These are phyloP conservation scores for Odonthalia washingtoniensis DNA, from an alignment of 31 red algal species.

Conservation along the genomic window DNA sequence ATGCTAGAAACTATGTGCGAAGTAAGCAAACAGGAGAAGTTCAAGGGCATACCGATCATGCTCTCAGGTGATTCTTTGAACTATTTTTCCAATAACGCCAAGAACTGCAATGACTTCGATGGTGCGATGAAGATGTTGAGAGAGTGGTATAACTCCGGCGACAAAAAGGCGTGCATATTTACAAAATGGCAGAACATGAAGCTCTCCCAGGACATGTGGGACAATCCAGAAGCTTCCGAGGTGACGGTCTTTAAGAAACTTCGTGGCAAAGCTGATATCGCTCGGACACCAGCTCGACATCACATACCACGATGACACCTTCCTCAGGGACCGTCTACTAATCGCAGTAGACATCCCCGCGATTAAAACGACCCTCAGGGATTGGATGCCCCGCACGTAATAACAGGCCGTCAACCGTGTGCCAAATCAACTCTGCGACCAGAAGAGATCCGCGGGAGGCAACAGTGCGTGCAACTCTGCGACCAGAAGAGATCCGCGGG, in stretches of 20 bases:
- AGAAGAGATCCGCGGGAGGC: background rate
- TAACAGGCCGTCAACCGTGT: background rate
- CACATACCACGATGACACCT: background rate
- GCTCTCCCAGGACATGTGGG: background rate
- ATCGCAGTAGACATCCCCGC: background rate
- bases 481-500: too few species aligned
- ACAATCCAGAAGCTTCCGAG: background rate
- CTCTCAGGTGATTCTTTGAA: background rate
- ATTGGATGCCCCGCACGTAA: background rate
- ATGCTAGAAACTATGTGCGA: background rate
- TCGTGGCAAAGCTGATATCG: background rate
- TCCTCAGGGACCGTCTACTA: constrained; percentile 18
- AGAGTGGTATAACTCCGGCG: background rate
- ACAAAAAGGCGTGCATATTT: background rate
- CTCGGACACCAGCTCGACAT: constrained; percentile 16
- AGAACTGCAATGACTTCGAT: background rate
- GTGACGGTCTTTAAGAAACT: background rate
- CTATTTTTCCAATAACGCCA: background rate
- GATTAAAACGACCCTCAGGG: background rate
- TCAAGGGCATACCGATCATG: background rate
- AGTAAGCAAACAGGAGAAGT: background rate
- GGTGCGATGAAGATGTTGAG: background rate
- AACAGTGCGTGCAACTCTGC: too few species aligned
- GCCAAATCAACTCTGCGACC: background rate
- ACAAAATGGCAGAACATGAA: background rate